These are phyloP conservation scores for Middelhovenomyces tepae DNA, from an alignment of 805 yeast genomes.

Conservation along the genomic window DNA sequence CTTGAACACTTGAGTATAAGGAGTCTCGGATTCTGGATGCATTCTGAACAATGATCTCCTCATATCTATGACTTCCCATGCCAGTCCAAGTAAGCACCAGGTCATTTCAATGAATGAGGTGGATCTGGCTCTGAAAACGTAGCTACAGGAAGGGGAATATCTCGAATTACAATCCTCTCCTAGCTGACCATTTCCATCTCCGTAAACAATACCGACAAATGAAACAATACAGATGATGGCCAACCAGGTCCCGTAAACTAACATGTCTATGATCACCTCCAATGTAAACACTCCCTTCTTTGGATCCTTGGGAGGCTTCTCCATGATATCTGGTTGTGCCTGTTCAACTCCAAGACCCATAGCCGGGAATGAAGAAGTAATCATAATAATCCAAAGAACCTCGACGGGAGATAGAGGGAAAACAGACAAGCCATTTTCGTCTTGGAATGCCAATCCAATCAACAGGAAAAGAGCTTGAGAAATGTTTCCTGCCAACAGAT, in stretches of 20 bases:
- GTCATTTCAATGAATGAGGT: conserved; percentile 75
- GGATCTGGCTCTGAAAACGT: conserved; percentile 69
- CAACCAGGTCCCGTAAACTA: conserved; percentile 65
- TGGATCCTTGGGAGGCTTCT: conserved; percentile 52
- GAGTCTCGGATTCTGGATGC: conserved; percentile 57
- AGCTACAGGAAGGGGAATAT: conserved; percentile 39
- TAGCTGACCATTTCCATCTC: conserved; percentile 53
- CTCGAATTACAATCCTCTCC: conserved; percentile 56
- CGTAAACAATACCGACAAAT: conserved; percentile 60
- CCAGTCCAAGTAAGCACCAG: conserved; percentile 73
- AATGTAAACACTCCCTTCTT: conserved; percentile 50
- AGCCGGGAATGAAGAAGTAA: conserved; percentile 75
- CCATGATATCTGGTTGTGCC: conserved; percentile 56
- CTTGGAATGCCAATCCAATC: conserved; percentile 68
- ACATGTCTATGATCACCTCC: conserved; percentile 62
- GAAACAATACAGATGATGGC: conserved; percentile 60
- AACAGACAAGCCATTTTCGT: conserved; percentile 54
- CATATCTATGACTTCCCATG: conserved; percentile 77
- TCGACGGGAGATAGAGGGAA: conserved; percentile 78
- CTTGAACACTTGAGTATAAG: conserved; percentile 48
- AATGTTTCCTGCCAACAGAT: conserved; percentile 62
- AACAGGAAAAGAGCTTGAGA: conserved; percentile 60
- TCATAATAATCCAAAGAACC: conserved; percentile 70
- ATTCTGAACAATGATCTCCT: conserved; percentile 61
- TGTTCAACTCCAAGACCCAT: conserved; percentile 70